Evolutionary conservation across 2,329 filamentous ascomycete species (phyloP), one percentile per base, ranked within the genome.

Genomic region (Alternaria triticimaculans): DNA sequence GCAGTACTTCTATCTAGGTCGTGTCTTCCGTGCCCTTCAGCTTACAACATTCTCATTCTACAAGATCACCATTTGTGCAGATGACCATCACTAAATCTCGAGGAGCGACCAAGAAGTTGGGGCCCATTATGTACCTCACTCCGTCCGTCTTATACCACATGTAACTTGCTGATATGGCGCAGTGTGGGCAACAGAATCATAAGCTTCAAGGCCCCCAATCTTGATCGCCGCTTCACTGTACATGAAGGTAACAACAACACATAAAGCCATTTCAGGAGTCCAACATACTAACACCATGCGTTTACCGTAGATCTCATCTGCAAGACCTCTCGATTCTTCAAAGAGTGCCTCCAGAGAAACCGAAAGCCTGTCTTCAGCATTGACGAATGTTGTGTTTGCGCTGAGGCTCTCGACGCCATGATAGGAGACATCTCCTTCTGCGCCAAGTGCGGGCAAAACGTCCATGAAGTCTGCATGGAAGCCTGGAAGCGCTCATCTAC

Each of bases 361-460:
- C 65, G 70, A 25, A 71, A 72, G 53, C 12, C 28, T 2, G 53
- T 69, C 26, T 23, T 53, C 25, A 41, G 4, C 30, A 44, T 46
- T 9, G 69, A 68, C 0, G 57, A 71, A 5, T 75, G 71, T 43
- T 60, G 55, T 14, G 62, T 76, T n/a, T 75, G 70, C 55, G 25
- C 56, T 12, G 66, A 70, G 6, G 10, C 28, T 1, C 37, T 73
- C 9, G 4, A 66, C 18, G 56, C 66, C 5, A 50, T 20, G 0
- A 28, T 20, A 4, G 44, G 53, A 20, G 58, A 67, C 12, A 60
- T 74, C 48, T 65, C 58, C 1, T 73, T 69, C 46, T 73, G 72
- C 62, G 10, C 14, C 18, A 21, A 50, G 3, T 75, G 69, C 28
- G 72, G 71, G 8, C 51, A 68, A 3, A 72, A 73, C 10, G 12